phyloP scores from a whole-genome alignment of 2,329 filamentous ascomycete genomes.

The Fusarium musae region DNA sequence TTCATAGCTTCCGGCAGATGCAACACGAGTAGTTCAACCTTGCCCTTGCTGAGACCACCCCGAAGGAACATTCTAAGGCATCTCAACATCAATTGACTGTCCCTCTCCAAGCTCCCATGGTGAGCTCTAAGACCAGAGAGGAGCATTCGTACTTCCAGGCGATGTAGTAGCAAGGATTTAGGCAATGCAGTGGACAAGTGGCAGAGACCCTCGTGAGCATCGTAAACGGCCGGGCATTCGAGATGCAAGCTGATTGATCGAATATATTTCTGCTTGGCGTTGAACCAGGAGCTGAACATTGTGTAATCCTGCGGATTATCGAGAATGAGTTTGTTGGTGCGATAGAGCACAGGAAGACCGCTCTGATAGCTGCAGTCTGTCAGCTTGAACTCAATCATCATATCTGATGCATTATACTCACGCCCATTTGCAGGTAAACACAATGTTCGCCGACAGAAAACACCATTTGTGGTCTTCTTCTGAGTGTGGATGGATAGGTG shows the following conservation, averaged over 20 bases:
- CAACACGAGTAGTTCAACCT: neutral
- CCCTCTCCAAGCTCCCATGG: neutral
- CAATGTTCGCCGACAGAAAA: neutral
- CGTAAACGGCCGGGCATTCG: neutral
- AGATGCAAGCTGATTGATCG: neutral
- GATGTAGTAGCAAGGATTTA: neutral
- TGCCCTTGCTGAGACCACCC: neutral
- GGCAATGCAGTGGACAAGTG: neutral
- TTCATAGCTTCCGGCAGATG: neutral
- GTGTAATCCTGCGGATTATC: neutral
- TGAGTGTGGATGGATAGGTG: neutral
- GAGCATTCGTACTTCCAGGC: neutral
- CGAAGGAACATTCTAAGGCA: neutral
- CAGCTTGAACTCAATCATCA: neutral
- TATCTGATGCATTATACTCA: neutral
- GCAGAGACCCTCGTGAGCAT: neutral
- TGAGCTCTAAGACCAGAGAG: neutral
- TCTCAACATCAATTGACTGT: neutral
- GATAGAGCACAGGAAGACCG: neutral
- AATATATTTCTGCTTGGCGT: neutral
- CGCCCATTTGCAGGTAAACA: slow-evolving; percentile 12
- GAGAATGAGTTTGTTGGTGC: neutral
- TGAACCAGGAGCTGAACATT: neutral
- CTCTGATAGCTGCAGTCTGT: neutral
- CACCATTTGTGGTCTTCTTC: slow-evolving; percentile 2